Base-by-base conservation (phyloP, 306 rosid species). In the Luffa aegyptiaca region DNA sequence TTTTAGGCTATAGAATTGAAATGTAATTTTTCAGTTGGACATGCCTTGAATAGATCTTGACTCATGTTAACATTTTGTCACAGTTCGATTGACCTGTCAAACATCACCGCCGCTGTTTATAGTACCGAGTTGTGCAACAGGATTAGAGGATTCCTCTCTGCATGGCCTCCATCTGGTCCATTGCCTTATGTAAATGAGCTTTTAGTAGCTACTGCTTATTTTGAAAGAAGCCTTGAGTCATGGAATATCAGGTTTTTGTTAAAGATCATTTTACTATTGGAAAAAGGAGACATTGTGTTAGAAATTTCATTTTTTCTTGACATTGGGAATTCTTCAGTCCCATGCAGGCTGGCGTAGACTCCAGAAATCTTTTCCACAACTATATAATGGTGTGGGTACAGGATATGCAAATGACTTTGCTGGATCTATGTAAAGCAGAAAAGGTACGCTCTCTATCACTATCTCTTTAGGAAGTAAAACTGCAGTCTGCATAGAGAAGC, bases 121-220 rank as follows among this genome's bases (percentile, higher is more conserved):
- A 95, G 96, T 89, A 87, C 87, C 2, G 96, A 92, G 88, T 85
- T 95, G 80, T 91, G 90, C 81, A 91, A 83, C 84, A 88, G 97
- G 85, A 88, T 95, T 83, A 90, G 88, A 85, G 85, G 86, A 78
- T 92, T 95, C 82, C 97, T 92, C 81, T 79, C 97, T 81, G 88
- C 96, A 63, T 91, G 91, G 92, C 98, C 98, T 74, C 98, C 98
- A 39, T 90, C 98, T 31, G 81, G 96, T 83, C 98, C 98, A 45
- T 89, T 87, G 76, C 76, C 89, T 46, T 93, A 91, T 80, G 90
- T 95, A 59, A 92, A 91, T 85, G 97, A 95, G 73, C 96, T 95
- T 85, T 79, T 95, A 56, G 82, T 91, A 75, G 97, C 96, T 75
- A 76, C 88, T 63, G 96, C 96, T 63, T 97, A 95, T 79, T 95